Conservation (phyloP, 352 stramenopile genomes). For the Phytophthora multivora region DNA sequence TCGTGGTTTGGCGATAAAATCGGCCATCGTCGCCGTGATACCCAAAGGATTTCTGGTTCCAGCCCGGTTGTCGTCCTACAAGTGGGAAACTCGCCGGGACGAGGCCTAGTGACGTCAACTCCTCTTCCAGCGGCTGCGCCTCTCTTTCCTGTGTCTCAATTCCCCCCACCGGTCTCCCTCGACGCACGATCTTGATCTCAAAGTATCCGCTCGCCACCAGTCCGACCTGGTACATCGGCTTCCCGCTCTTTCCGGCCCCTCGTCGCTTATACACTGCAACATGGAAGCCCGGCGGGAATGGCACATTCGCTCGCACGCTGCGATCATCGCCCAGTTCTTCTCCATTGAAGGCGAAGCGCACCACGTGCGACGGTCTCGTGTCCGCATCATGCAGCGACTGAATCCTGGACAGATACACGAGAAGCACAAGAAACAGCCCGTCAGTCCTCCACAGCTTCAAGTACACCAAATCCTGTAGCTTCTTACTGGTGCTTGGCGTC, state of each 20-base stretch:
- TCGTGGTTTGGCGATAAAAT: slow-evolving; percentile 60
- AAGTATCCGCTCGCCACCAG: slow-evolving; percentile 74
- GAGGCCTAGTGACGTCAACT: slow-evolving; percentile 66
- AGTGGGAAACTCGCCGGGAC: slow-evolving; percentile 53
- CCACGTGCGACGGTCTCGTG: slow-evolving; percentile 35
- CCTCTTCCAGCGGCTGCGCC: slow-evolving; percentile 16
- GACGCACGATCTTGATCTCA: slow-evolving; percentile 66
- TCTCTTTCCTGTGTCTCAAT: background rate
- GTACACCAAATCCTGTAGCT: background rate
- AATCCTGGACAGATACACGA: slow-evolving; percentile 18
- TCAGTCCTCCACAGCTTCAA: background rate
- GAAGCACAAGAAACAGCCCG: background rate
- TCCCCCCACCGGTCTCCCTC: slow-evolving; percentile 13
- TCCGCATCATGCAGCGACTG: slow-evolving; percentile 30
- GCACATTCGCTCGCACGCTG: slow-evolving; percentile 73
- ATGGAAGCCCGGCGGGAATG: slow-evolving; percentile 63
- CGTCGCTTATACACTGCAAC: slow-evolving; percentile 53
- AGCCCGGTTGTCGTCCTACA: slow-evolving; percentile 70
- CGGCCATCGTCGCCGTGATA: slow-evolving; percentile 85
- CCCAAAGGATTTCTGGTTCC: slow-evolving; percentile 66
- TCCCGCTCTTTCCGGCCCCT: background rate
- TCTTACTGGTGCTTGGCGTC: slow-evolving; percentile 51
- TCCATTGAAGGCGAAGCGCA: slow-evolving; percentile 59
- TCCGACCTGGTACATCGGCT: slow-evolving; percentile 51
- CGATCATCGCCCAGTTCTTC: slow-evolving; percentile 65